A percentile compares a stretch with the other conserved stretches of the same genome.
phyloP scores from a whole-genome alignment of 2,329 filamentous ascomycete genomes.

The Aspergillus oerlinghausenensis region DNA sequence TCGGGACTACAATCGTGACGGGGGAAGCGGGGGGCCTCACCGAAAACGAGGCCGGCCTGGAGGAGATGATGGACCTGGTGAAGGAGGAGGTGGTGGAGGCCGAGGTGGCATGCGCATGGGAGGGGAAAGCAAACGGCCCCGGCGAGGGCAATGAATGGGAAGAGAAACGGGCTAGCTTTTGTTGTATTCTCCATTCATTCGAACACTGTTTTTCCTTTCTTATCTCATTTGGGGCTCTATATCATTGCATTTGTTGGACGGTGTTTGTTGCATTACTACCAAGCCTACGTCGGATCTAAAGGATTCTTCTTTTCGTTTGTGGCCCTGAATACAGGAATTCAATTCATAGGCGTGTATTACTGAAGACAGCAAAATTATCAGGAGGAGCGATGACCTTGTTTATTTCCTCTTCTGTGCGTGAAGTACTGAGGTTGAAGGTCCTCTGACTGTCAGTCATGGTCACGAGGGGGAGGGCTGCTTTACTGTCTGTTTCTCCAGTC shows the following conservation, averaged over 20 bases:
- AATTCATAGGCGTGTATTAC: not conserved
- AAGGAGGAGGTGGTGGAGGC: constrained; percentile 15
- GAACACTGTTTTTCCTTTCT: constrained; percentile 9
- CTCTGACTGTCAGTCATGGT: not conserved
- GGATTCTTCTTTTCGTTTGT: constrained; percentile 6
- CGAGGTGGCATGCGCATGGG: constrained; percentile 37
- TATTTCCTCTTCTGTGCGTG: not conserved
- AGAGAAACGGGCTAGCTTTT: not conserved
- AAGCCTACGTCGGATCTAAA: constrained; percentile 1
- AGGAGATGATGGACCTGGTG: constrained; percentile 27
- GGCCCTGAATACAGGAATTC: not conserved
- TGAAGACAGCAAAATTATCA: not conserved
- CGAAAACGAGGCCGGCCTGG: constrained; percentile 37
- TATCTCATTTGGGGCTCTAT: constrained; percentile 6
- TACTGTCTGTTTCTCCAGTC: not conserved
- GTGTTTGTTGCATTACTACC: constrained; percentile 11
- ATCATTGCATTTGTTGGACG: constrained; percentile 19
- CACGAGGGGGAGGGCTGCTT: not conserved
- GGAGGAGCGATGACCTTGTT: not conserved
- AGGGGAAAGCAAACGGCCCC: constrained; percentile 39
- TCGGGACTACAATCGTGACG: constrained; percentile 27
- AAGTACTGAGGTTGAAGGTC: too few species aligned
- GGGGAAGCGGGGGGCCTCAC: constrained; percentile 23
- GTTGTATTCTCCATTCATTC: constrained; percentile 9
- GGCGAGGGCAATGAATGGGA: constrained; percentile 31